phyloP scores from a whole-genome alignment of 2,329 filamentous ascomycete species.

The Aspergillus ochraceus region DNA sequence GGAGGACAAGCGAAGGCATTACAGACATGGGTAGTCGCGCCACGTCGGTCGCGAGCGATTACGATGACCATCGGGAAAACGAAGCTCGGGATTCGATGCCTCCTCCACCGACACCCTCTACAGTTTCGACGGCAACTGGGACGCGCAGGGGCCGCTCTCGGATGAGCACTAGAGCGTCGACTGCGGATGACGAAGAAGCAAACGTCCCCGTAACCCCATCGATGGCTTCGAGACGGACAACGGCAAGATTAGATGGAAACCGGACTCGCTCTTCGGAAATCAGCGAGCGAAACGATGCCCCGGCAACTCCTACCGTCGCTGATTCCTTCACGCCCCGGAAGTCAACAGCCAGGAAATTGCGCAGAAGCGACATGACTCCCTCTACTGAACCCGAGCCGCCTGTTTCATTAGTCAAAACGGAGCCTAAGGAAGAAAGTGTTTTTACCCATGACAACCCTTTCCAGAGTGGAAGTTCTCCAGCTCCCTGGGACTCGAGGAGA shows the following conservation, averaged over 20 bases:
- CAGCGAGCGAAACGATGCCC: constrained; percentile 31
- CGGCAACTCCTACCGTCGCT: constrained; percentile 39
- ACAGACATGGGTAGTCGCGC: constrained; percentile 67
- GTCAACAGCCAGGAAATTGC: constrained; percentile 52
- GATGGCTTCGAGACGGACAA: constrained; percentile 31
- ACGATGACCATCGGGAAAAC: constrained; percentile 61
- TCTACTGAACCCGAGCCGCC: constrained; percentile 39
- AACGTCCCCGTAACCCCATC: constrained; percentile 27
- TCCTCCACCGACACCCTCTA: constrained; percentile 50
- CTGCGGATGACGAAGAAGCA: constrained; percentile 37
- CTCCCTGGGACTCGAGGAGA: constrained; percentile 42
- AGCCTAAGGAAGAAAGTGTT: constrained; percentile 58
- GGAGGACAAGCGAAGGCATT: constrained; percentile 86
- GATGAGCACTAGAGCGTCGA: constrained; percentile 48
- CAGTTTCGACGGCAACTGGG: constrained; percentile 55
- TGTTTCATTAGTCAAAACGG: constrained; percentile 44
- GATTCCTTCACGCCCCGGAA: constrained; percentile 35
- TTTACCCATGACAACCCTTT: constrained; percentile 94
- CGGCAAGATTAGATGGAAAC: constrained; percentile 36
- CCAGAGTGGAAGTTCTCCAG: constrained; percentile 77
- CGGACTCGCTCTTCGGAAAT: constrained; percentile 31
- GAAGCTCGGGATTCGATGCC: constrained; percentile 46
- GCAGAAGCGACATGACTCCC: constrained; percentile 48
- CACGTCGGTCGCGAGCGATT: constrained; percentile 59
- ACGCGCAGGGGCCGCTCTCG: constrained; percentile 55